phyloP scores from a whole-genome alignment of 1,284 basidiomycete genomes.

The Ganoderma resinaceum region DNA sequence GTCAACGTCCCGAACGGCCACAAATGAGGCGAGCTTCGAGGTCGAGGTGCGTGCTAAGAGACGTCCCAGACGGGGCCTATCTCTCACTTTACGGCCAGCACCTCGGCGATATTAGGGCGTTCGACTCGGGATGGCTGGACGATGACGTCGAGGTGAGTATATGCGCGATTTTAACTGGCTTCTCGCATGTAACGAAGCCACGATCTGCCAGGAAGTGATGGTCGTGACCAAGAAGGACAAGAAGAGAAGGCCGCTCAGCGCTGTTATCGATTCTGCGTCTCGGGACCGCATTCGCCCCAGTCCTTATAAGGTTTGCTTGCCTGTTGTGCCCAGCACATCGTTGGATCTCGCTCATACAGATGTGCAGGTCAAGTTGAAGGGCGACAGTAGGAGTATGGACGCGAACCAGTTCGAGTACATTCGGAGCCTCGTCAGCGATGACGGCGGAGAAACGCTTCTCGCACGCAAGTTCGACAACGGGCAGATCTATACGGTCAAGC shows the following conservation, averaged over 20 bases:
- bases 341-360: background rate
- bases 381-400: slow-evolving; percentile 6
- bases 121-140: slow-evolving; percentile 40
- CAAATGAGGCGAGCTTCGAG: slow-evolving; percentile 29
- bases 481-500: slow-evolving; percentile 64
- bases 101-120: slow-evolving; percentile 26
- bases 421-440: slow-evolving; percentile 11
- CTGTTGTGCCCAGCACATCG: background rate
- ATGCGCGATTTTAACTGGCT: background rate
- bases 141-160: slow-evolving; percentile 40
- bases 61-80: background rate
- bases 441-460: slow-evolving; percentile 25
- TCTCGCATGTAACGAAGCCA: background rate
- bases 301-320: slow-evolving; percentile 11
- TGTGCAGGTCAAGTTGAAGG: background rate
- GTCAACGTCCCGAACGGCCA: background rate
- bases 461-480: slow-evolving; percentile 34
- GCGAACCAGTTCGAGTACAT: slow-evolving; percentile 34
- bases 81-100: slow-evolving; percentile 16
- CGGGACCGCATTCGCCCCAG: slow-evolving; percentile 6
- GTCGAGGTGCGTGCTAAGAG: slow-evolving; percentile 26
- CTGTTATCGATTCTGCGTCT: slow-evolving; percentile 22
- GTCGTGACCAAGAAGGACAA: slow-evolving; percentile 33
- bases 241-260: slow-evolving; percentile 27
- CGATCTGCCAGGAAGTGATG: slow-evolving; percentile 31